Evolutionary conservation across 129 eudicot genomes (phyloP).

Genomic region (Lactuca saligna): DNA sequence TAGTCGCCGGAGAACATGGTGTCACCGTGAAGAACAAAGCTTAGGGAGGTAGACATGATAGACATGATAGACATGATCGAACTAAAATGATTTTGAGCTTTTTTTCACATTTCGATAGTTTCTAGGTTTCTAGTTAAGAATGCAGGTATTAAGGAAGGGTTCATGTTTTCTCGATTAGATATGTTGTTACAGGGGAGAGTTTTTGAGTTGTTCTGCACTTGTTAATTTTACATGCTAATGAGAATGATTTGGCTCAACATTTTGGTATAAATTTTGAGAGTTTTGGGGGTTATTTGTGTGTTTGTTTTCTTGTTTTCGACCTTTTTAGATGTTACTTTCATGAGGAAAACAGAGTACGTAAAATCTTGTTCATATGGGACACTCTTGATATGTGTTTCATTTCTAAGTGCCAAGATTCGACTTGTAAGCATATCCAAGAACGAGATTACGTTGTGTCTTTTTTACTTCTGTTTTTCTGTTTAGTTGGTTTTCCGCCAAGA

Average conservation of each 20-base stretch:
- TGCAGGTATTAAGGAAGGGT: constrained; percentile 10
- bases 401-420: not conserved
- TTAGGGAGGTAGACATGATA: constrained; percentile 10
- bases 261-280: not conserved
- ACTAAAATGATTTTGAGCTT: not conserved
- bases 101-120: not conserved
- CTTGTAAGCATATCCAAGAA: too few species aligned
- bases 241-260: constrained; percentile 2
- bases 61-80: not conserved
- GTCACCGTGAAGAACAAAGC: constrained; percentile 62
- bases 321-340: not conserved
- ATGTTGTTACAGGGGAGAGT: constrained; percentile 7
- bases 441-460: too few species aligned
- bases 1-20: constrained; percentile 74
- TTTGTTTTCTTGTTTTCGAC: constrained; percentile 1
- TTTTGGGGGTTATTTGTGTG: constrained; percentile 3
- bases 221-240: constrained; percentile 1
- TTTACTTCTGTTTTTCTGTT: not conserved
- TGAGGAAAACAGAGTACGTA: not conserved
- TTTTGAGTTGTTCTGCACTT: constrained; percentile 6
- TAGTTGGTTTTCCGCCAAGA: too few species aligned
- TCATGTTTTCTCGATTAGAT: constrained; percentile 10
- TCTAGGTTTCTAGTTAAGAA: constrained; percentile 3
- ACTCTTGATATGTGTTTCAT: not conserved
- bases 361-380: constrained; percentile 7